Evolutionary conservation across 75 land plant species (phyloP), one percentile per base, ranked within the genome.

Genomic region (Chamaecyparis obtusa): DNA sequence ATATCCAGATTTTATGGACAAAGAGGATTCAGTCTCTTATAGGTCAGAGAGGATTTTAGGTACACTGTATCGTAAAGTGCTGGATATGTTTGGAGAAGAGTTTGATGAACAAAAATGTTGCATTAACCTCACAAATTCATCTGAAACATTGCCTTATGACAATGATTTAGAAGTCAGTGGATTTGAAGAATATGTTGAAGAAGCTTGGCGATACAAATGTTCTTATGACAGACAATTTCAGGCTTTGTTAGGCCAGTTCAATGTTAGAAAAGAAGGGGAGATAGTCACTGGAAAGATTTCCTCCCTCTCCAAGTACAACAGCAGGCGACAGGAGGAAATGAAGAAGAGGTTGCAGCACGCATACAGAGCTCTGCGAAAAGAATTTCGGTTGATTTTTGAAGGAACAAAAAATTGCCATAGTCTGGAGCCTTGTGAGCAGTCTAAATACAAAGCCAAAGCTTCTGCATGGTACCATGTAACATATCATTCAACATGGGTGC

Each of bases 401-500:
- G 90, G 49, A 37, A 21, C 84, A 9, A 89, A 83, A 32, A 55
- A 85, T 84, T 85, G 78, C 30, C 87, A 84, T 17, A 86, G 87
- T 51, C 27, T 67, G 19, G 88, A 91, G 54, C 92, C 90, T 33
- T 93, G 88, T 81, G 90, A 85, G 84, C 80, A 87, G 60, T 32
- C 30, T 13, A 51, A 89, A 17, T 92, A 86, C 35, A 93, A 93
- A 35, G 49, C 81, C 48, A 97, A 95, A 88, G 99, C 99, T 67
- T 95, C 96, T 16, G 97, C 99, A 16, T 96, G 97, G 97, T 97
- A 97, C 85, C n/a, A n/a, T n/a, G n/a, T n/a, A n/a, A n/a, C n/a
- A n/a, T n/a, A n/a, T n/a, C n/a, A n/a, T n/a, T n/a, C n/a, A n/a
- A n/a, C n/a, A n/a, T n/a, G n/a, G n/a, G n/a, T n/a, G n/a, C n/a